phyloP scores from a whole-genome alignment of 139 green algal genomes.

The Coelastrella sp. region DNA sequence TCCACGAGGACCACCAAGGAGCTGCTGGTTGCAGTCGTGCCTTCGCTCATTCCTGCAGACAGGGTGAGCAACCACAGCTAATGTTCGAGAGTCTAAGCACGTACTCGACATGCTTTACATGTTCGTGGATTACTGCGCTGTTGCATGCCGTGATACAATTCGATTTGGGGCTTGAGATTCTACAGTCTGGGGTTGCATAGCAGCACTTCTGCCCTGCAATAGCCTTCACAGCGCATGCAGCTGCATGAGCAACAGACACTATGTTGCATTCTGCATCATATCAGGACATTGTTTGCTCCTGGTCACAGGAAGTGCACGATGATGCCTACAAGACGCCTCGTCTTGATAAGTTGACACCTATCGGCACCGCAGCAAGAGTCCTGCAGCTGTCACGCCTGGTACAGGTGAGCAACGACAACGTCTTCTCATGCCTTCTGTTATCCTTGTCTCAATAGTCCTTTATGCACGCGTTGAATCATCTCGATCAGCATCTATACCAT shows the following conservation, averaged over 20 bases:
- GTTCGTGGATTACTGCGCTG: no score
- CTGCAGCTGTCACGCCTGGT: conserved; percentile 54
- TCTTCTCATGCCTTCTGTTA: not conserved
- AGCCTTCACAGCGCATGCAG: no score
- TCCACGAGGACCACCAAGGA: conserved; percentile 25
- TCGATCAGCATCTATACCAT: no score
- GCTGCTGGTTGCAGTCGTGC: conserved; percentile 54
- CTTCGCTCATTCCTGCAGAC: conserved; percentile 19
- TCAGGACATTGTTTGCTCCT: no score
- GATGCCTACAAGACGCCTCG: not conserved
- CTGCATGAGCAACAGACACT: no score
- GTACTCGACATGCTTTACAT: not conserved
- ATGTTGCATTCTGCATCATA: not conserved
- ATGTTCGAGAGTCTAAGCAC: not conserved
- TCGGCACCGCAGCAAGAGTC: conserved; percentile 54
- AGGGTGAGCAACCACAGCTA: not conserved
- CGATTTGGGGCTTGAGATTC: no score
- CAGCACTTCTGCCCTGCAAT: no score
- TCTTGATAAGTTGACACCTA: conserved; percentile 8
- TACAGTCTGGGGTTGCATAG: no score
- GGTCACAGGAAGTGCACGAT: conserved; percentile 16
- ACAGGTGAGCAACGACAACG: conserved; percentile 20
- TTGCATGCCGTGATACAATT: no score
- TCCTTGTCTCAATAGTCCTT: no score
- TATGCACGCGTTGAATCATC: no score